Evolutionary conservation across 163 green algal genomes (phyloP), one percentile per base, ranked within the genome.

Genomic region (Scenedesmus sp.): DNA sequence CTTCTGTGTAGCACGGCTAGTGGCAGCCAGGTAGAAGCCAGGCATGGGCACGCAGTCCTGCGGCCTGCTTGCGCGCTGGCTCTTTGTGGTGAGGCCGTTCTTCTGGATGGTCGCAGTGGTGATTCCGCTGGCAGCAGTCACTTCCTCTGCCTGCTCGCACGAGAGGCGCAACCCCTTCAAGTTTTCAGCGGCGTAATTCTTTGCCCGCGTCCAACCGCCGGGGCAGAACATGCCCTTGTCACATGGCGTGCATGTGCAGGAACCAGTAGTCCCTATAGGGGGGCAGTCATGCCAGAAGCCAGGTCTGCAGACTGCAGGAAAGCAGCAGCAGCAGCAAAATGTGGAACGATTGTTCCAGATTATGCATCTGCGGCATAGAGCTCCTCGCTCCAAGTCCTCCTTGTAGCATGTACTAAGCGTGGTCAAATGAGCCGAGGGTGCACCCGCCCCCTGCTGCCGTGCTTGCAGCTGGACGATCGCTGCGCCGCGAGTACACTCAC

Each of bases 1-100:
- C 16, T 51, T 18, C 22, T 89, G 85, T 10, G 20, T 43, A 5
- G 40, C 30, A 2, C 49, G 33, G 26, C 37, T 83, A 9, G 85
- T 68, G 30, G 20, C 22, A 0, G 12, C 24, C 10, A 89, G 68
- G 35, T 44, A 89, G 30, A 33, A 89, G 42, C 85, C 85, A 22
- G 85, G 65, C 26, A 83, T 70, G 7, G 85, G 85, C 68, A 89
- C 84, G 61, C 84, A 89, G 42, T 89, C 84, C 24, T 37, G 30
- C 26, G 40, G 42, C 13, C 24, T 44, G 2, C 37, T 65, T 22
- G 84, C 61, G 0, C 72, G 12, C 0, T 59, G 30, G 5, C 24
- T 70, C 84, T 89, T 89, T 33, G 84, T 89, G 30, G 61, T 89
- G 12, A 89, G 46, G 44, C 85, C 65, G 3, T 51, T 44, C 0